These are phyloP conservation scores for Yamadazyma paraphyllophila DNA, from an alignment of 805 yeast genomes.

Conservation along the genomic window DNA sequence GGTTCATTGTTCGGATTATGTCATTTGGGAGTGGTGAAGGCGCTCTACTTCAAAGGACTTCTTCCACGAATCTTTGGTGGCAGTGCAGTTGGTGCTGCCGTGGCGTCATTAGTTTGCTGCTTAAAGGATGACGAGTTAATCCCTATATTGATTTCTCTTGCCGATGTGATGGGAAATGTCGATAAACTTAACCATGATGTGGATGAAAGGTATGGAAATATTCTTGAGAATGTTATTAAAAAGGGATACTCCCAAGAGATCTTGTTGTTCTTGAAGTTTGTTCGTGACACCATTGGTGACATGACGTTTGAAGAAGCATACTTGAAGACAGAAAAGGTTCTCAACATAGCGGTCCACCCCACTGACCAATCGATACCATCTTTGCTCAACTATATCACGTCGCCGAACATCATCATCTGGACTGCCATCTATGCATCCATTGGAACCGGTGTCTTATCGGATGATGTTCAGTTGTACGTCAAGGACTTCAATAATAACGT, in stretches of 20 bases:
- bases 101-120: conserved; percentile 82
- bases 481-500: conserved; percentile 61
- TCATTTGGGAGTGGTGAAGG: conserved; percentile 89
- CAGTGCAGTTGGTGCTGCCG: conserved; percentile 90
- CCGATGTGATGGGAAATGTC: conserved; percentile 41
- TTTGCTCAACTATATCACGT: conserved; percentile 80
- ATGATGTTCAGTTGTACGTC: conserved; percentile 55
- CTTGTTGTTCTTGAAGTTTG: conserved; percentile 73
- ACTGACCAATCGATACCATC: conserved; percentile 67
- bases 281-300: conserved; percentile 70
- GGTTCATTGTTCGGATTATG: conserved; percentile 93
- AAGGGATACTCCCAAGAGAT: conserved; percentile 89
- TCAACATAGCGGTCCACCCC: conserved; percentile 86
- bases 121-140: conserved; percentile 64
- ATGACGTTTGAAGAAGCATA: conserved; percentile 93
- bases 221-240: conserved; percentile 69
- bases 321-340: conserved; percentile 68
- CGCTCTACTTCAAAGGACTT: conserved; percentile 68
- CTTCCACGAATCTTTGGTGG: conserved; percentile 88
- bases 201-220: conserved; percentile 61
- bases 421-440: conserved; percentile 87
- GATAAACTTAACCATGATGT: conserved; percentile 52
- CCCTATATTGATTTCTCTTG: conserved; percentile 39
- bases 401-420: conserved; percentile 88
- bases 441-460: conserved; percentile 66